Base-by-base conservation (phyloP, 1,284 basidiomycete genomes). In the Ceratobasidium sp. region DNA sequence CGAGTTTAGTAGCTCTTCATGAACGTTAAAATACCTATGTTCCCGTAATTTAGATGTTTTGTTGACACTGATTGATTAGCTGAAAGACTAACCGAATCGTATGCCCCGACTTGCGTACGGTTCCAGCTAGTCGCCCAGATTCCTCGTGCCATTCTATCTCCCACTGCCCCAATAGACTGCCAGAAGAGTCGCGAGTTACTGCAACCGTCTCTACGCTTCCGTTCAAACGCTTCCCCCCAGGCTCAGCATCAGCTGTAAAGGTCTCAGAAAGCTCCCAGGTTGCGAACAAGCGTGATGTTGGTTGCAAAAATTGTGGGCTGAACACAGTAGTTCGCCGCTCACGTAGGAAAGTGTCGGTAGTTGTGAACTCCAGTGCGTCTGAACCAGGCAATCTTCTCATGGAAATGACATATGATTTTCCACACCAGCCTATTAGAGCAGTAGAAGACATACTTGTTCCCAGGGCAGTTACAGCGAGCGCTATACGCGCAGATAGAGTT, bases 21-120 rank as follows among this genome's bases (percentile, higher is more conserved):
- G 94, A 42, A 96, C 92, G 80, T 94, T 94, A 83, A 95, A 96
- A 81, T 93, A 86, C 78, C 94, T 91, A 67, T 3, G 61, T 77
- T 37, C 11, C 33, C 68, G 42, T n/a, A 15, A 53, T 49, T 68
- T 28, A 37, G 78, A 45, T 42, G 51, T 45, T 65, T 33, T 28
- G 28, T 61, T 63, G 60, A 58, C 17, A 81, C 88, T 80, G 81
- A 47, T 26, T 23, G 42, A 0, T 58, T 37, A 47, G 23, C 20
- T 17, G 66, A 79, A 37, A 66, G 23, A 63, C 61, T 45, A 28
- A 94, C 94, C 90, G 86, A 68, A 89, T 85, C 13, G 93, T 85
- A 58, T 85, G 85, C 7, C 93, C 92, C 33, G 88, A 85, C 77
- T 87, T 85, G 31, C 85, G 85, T 80, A 92, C 92, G 6, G 83